Percentiles rank a stretch among this genome's conserved stretches.
Conservation (phyloP, 2,329 filamentous ascomycete genomes). For the Cladorrhinum sp. region DNA sequence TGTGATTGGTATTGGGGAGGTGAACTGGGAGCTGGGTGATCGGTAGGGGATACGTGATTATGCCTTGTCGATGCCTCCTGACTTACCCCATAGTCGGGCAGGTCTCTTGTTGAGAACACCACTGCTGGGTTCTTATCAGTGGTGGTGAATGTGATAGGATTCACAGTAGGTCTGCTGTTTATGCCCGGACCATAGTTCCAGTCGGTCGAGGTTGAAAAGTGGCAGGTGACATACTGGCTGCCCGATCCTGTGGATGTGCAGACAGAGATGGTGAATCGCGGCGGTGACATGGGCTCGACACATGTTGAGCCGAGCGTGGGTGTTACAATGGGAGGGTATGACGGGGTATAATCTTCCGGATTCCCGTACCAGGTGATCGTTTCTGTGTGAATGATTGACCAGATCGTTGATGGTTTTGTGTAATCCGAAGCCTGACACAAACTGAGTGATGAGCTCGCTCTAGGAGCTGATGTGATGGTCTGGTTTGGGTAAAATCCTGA, state of each 20-base stretch:
- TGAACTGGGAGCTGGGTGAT: conserved; percentile 3
- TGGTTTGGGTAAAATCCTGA: conserved; percentile 3
- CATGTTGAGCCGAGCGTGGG: conserved; percentile 41
- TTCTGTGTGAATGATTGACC: conserved; percentile 47
- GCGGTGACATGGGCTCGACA: conserved; percentile 19
- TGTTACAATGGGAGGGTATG: conserved; percentile 41
- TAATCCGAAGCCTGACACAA: conserved; percentile 27
- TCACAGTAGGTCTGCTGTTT: conserved; percentile 10
- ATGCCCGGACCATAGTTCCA: conserved; percentile 18
- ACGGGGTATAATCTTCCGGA: conserved; percentile 45
- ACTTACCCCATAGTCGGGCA: conserved; percentile 39
- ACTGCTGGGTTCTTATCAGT: conserved; percentile 56
- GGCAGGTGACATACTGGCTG: conserved; percentile 32
- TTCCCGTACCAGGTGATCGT: conserved; percentile 50
- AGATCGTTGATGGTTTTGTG: conserved; percentile 31
- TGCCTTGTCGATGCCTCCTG: conserved; percentile 24
- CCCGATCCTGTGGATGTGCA: conserved; percentile 28
- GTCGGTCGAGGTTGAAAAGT: conserved; percentile 33
- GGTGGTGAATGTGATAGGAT: conserved; percentile 46
- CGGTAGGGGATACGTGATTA: conserved; percentile 18
- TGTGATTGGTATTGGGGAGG: conserved; percentile 20
- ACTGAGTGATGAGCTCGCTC: conserved; percentile 15
- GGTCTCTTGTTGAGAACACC: conserved; percentile 39
- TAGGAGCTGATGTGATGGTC: conserved; percentile 16
- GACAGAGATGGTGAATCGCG: conserved; percentile 23